Percentiles rank a stretch among this genome's conserved stretches.
phyloP scores from a whole-genome alignment of 441 rosid species.

The Adansonia gregorii region DNA sequence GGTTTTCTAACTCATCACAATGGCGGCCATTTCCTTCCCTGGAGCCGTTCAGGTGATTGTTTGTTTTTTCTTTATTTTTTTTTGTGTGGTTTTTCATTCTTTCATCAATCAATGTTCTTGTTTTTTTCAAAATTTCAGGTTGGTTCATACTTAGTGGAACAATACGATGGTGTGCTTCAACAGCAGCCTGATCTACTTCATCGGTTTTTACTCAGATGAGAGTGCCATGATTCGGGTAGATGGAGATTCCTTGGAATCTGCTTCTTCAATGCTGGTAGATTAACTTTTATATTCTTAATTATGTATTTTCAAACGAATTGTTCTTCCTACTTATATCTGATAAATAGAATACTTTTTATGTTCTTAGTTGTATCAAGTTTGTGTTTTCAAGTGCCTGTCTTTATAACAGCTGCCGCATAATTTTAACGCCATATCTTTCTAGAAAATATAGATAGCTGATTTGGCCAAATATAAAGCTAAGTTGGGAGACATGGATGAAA shows the following conservation, averaged over 20 bases:
- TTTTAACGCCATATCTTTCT: background rate
- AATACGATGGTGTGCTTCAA: conserved; percentile 67
- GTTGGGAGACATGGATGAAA: background rate
- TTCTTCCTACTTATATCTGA: no score
- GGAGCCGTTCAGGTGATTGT: conserved; percentile 56
- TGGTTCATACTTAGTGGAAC: conserved; percentile 78
- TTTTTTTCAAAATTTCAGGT: conserved; percentile 41
- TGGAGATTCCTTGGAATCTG: conserved; percentile 59
- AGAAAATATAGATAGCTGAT: background rate
- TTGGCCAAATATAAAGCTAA: background rate
- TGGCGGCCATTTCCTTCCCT: conserved; percentile 54
- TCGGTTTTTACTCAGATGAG: conserved; percentile 60
- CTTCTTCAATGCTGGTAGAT: conserved; percentile 62
- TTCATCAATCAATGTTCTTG: conserved; percentile 1
- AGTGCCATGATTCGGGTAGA: conserved; percentile 66
- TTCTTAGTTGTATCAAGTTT: no score
- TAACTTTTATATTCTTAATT: background rate
- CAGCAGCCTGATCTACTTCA: conserved; percentile 68
- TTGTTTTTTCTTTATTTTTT: background rate
- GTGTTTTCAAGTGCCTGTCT: background rate
- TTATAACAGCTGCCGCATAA: background rate
- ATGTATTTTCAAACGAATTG: no score
- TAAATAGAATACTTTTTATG: no score
- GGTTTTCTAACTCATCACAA: conserved; percentile 31
- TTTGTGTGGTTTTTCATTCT: background rate